These are phyloP conservation scores for Tuber aestivum DNA, from an alignment of 495 filamentous ascomycete genomes.

Conservation along the genomic window DNA sequence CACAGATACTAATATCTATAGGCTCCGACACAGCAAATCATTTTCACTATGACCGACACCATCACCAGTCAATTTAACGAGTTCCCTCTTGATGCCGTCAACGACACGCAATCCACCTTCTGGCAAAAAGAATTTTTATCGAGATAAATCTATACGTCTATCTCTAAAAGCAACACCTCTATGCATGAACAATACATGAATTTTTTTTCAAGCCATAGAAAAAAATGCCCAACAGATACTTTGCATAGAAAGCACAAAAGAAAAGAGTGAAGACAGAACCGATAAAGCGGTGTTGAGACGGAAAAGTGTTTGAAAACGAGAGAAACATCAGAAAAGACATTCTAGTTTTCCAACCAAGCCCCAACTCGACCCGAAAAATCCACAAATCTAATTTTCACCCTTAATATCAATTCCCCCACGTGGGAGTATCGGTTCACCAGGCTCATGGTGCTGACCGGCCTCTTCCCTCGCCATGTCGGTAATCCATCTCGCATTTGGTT, in stretches of 20 bases:
- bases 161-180: background rate
- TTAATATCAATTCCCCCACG: constrained; percentile 29
- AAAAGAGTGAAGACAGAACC: background rate
- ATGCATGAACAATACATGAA: background rate
- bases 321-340: background rate
- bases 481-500: constrained; percentile 60
- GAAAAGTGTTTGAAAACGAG: background rate
- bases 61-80: background rate
- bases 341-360: background rate
- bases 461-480: constrained; percentile 71
- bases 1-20: background rate
- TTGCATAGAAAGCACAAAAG: background rate
- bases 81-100: background rate
- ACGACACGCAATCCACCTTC: background rate
- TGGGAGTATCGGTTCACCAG: constrained; percentile 57
- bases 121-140: background rate
- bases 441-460: constrained; percentile 54
- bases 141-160: background rate
- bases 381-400: constrained; percentile 2
- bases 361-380: background rate
- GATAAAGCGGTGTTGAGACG: background rate
- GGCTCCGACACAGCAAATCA: background rate
- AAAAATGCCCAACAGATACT: background rate
- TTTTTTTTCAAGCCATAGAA: background rate
- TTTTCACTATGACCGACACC: background rate